Evolutionary conservation across 176 grass and related monocot genomes (phyloP).

Genomic region (Oryza officinalis): DNA sequence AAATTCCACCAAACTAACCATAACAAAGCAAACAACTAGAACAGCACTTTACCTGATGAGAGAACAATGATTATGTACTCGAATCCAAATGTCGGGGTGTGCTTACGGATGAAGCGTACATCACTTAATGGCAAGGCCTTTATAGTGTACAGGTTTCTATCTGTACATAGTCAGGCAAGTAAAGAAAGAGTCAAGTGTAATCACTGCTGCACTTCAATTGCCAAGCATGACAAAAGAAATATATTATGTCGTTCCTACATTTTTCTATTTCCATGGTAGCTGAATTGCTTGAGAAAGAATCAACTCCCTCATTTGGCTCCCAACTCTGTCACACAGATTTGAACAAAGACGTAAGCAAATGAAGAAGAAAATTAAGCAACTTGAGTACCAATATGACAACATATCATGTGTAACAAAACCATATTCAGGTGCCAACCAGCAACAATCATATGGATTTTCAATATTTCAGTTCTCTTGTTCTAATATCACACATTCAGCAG

Average conservation of each 20-base stretch:
- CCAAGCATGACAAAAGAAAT: not conserved
- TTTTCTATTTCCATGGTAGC: constrained; percentile 52
- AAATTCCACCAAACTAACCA: not conserved
- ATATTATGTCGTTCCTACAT: constrained; percentile 39
- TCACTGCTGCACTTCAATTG: not conserved
- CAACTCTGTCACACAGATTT: constrained; percentile 58
- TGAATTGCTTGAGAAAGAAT: constrained; percentile 54
- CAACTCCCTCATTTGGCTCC: constrained; percentile 60
- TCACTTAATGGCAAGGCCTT: constrained; percentile 74
- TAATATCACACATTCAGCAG: not conserved
- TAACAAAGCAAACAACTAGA: constrained; percentile 7
- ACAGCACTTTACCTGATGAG: constrained; percentile 70
- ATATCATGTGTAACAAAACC: constrained; percentile 2
- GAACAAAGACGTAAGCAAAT: constrained; percentile 11
- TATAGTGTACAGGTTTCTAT: constrained; percentile 87
- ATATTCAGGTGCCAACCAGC: constrained; percentile 24
- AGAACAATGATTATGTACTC: constrained; percentile 95
- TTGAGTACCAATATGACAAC: not conserved
- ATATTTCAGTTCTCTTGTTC: not conserved
- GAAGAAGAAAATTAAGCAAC: not conserved
- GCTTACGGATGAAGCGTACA: constrained; percentile 85
- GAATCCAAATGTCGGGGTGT: constrained; percentile 74
- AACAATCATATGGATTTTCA: not conserved
- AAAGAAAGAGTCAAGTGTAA: constrained; percentile 32
- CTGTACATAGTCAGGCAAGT: constrained; percentile 43